phyloP scores from a whole-genome alignment of 2,329 filamentous ascomycete species.

The Aspergillus texensis region DNA sequence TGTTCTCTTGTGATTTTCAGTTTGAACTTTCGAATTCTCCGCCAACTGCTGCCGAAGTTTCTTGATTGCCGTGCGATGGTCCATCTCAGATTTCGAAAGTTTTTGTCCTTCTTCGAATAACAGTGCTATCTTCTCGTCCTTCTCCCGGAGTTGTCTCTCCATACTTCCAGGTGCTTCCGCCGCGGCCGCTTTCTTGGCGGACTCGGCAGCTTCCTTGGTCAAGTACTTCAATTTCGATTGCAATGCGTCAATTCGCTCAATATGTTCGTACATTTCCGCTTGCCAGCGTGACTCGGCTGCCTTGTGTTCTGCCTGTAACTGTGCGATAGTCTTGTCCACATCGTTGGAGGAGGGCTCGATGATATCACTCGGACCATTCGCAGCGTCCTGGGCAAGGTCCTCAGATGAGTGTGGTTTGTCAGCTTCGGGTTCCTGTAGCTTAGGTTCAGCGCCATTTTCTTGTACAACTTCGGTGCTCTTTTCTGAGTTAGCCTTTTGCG shows the following conservation, averaged over 20 bases:
- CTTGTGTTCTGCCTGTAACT: conserved; percentile 54
- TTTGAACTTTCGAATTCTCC: conserved; percentile 56
- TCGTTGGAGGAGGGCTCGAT: conserved; percentile 26
- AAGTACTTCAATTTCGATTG: conserved; percentile 90
- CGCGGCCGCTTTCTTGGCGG: conserved; percentile 70
- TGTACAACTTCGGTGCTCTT: neutral
- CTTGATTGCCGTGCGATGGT: conserved; percentile 80
- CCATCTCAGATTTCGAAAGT: conserved; percentile 82
- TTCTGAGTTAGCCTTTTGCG: conserved; percentile 8
- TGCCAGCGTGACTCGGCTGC: conserved; percentile 64
- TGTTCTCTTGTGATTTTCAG: conserved; percentile 58
- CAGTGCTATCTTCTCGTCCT: conserved; percentile 85
- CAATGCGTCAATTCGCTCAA: conserved; percentile 88
- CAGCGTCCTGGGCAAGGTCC: conserved; percentile 20
- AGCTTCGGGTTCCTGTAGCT: neutral
- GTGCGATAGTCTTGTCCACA: conserved; percentile 50
- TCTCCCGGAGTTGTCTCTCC: conserved; percentile 82
- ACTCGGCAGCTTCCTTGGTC: conserved; percentile 74
- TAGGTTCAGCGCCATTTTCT: neutral
- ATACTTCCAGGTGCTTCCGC: conserved; percentile 64
- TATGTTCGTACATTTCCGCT: conserved; percentile 79
- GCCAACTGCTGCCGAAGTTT: conserved; percentile 63
- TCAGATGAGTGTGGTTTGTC: conserved; percentile 7
- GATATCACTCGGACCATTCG: conserved; percentile 19
- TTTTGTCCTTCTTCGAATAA: conserved; percentile 92